Conservation (phyloP, 345 rosid genomes). For the Eucalyptus grandis region DNA sequence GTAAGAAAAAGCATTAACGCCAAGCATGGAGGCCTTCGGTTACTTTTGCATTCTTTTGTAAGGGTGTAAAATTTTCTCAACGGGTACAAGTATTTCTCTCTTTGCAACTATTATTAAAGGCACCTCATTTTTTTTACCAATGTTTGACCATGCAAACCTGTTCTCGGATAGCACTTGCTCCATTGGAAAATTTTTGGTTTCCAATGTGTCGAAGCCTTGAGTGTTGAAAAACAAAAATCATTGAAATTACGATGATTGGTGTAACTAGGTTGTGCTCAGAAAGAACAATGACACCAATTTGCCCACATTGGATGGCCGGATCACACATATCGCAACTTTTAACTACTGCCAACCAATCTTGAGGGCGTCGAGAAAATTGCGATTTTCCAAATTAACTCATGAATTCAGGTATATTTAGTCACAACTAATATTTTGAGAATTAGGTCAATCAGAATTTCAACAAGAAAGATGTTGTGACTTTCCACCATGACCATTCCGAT, state of each 20-base stretch:
- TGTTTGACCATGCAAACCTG: not conserved
- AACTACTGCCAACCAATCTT: rapidly evolving
- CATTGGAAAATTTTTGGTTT: too few relatives aligned
- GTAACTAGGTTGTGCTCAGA: not conserved
- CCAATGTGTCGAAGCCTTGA: too few relatives aligned
- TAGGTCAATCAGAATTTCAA: not conserved
- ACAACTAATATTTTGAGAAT: rapidly evolving
- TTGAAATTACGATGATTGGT: too few relatives aligned
- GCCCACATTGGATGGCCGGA: not conserved
- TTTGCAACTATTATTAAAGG: too few relatives aligned
- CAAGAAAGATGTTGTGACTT: not conserved
- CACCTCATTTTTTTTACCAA: too few relatives aligned
- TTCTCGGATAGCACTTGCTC: not conserved
- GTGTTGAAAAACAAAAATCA: too few relatives aligned
- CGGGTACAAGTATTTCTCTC: too few relatives aligned
- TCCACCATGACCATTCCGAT: not conserved
- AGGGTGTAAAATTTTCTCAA: too few relatives aligned
- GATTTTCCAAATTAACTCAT: not conserved
- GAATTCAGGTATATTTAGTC: not conserved
- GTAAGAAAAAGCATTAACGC: too few relatives aligned
- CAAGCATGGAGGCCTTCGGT: not conserved
- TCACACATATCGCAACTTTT: not conserved
- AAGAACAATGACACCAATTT: not conserved
- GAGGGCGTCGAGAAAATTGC: rapidly evolving
- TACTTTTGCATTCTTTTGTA: too few relatives aligned